phyloP scores from a whole-genome alignment of 1,284 basidiomycete genomes.

The Stygiomarasmius scandens region DNA sequence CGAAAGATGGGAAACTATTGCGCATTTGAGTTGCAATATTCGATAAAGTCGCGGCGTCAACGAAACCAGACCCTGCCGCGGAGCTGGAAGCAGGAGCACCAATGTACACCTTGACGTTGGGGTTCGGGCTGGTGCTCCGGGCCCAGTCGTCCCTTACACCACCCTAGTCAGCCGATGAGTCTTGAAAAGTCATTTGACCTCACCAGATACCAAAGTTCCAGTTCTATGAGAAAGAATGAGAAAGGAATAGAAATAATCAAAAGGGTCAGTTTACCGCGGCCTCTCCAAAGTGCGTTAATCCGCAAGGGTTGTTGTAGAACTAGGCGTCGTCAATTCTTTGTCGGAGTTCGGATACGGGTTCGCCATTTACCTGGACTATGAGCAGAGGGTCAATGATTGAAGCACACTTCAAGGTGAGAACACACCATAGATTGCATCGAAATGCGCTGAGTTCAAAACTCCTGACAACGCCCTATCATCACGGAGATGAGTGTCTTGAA shows the following conservation, averaged over 20 bases:
- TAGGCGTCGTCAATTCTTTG: conserved; percentile 4
- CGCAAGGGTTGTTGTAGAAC: conserved; percentile 55
- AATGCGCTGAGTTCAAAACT: conserved; percentile 52
- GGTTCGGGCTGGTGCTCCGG: conserved; percentile 54
- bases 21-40: conserved; percentile 57
- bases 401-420: conserved; percentile 13
- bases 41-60: conserved; percentile 47
- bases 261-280: conserved; percentile 36
- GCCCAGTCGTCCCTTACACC: conserved; percentile 61
- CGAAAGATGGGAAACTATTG: conserved; percentile 67
- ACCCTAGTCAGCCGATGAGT: conserved; percentile 2
- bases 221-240: conserved; percentile 31
- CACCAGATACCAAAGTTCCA: conserved; percentile 61
- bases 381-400: conserved; percentile 19
- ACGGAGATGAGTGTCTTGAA: no score
- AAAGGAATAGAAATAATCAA: conserved; percentile 2
- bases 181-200: neutral
- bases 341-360: conserved; percentile 12
- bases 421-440: conserved; percentile 65
- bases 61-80: conserved; percentile 63
- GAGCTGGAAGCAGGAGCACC: conserved; percentile 60
- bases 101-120: conserved; percentile 63
- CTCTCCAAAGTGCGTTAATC: conserved; percentile 43
- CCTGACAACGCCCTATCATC: conserved; percentile 38
- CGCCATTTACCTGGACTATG: conserved; percentile 24